Evolutionary conservation across 768 basidiomycete genomes (phyloP), one percentile per base, ranked within the genome.

Genomic region (Cystobasidium ongulense): DNA sequence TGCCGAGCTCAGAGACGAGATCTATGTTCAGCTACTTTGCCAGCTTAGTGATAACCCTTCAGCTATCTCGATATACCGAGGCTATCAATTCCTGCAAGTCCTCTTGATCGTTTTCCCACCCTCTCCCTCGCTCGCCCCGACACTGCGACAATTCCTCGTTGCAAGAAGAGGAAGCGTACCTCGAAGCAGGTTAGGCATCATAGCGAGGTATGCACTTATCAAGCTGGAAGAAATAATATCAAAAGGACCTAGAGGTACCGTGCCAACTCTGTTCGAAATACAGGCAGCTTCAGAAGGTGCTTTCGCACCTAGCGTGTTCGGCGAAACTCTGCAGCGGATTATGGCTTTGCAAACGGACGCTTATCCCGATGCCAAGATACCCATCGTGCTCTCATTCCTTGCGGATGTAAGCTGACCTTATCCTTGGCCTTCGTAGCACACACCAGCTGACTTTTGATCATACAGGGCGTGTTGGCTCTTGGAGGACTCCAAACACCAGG

Each of bases 331-430:
- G 3, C 27, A 59, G 10, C 52, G 68, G 18, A 38, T 71, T 5
- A 71, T 71, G 68, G 23, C 53, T 46, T 29, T 71, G 25, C 68
- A 71, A 25, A 52, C 21, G 25, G 68, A 71, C 10, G 68, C 68
- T 8, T 71, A 71, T 43, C 68, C 68, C 29, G 68, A 71, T 59
- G 33, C 54, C 29, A 71, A 71, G 68, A 71, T 71, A 33, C 68
- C 68, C 27, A 61, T 71, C 36, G 36, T 71, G 18, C 31, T 71
- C 4, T 59, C 53, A 10, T 71, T 71, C 68, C 54, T 71, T 8
- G 43, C 68, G 39, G 53, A 71, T 59, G 68, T 71, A 41, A 46
- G 68, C 53, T n/a, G 21, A 3, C 10, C 36, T 41, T 38, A 29
- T 18, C 29, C 11, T 1, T 59, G 2, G 23, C 4, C 29, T 21